phyloP scores from a whole-genome alignment of 495 filamentous ascomycete species.

The Neurospora sp. region DNA sequence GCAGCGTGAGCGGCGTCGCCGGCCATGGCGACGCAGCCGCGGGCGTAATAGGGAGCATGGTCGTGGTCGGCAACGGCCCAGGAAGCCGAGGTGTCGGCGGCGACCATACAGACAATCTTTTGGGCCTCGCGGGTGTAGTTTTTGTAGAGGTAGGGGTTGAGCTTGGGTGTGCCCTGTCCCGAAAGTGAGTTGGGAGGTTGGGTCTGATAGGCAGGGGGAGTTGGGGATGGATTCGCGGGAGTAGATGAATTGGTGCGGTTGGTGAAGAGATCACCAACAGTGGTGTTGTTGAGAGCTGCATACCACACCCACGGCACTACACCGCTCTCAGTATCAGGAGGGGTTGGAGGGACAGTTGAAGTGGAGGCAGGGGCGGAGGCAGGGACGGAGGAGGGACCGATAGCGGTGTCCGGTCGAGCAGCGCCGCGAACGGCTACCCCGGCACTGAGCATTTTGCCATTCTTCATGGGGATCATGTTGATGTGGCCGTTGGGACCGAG shows the following conservation, averaged over 20 bases:
- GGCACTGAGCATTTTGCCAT: slow-evolving; percentile 29
- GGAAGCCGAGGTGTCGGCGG: slow-evolving; percentile 21
- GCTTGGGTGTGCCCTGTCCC: not conserved
- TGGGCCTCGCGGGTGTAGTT: slow-evolving; percentile 26
- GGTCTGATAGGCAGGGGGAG: not conserved
- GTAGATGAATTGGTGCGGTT: not conserved
- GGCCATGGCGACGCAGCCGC: slow-evolving; percentile 38
- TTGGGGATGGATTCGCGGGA: not conserved
- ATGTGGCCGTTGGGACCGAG: slow-evolving; percentile 26
- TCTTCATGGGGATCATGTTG: slow-evolving; percentile 29
- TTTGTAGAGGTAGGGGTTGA: slow-evolving; percentile 18
- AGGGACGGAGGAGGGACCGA: not conserved
- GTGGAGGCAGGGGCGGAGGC: not conserved
- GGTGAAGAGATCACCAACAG: not conserved
- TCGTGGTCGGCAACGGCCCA: slow-evolving; percentile 38
- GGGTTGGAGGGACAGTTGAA: not conserved
- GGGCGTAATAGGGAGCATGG: slow-evolving; percentile 38
- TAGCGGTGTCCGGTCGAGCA: not conserved
- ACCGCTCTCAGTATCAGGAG: not conserved
- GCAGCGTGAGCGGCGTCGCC: slow-evolving; percentile 53
- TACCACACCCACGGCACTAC: not conserved
- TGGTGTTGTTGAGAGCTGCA: not conserved
- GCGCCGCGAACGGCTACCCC: slow-evolving; percentile 27
- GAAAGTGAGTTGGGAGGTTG: not conserved
- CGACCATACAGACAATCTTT: slow-evolving; percentile 23